Evolutionary conservation across 2,329 filamentous ascomycete genomes (phyloP), one percentile per base, ranked within the genome.

Genomic region (Penicillium sp.): DNA sequence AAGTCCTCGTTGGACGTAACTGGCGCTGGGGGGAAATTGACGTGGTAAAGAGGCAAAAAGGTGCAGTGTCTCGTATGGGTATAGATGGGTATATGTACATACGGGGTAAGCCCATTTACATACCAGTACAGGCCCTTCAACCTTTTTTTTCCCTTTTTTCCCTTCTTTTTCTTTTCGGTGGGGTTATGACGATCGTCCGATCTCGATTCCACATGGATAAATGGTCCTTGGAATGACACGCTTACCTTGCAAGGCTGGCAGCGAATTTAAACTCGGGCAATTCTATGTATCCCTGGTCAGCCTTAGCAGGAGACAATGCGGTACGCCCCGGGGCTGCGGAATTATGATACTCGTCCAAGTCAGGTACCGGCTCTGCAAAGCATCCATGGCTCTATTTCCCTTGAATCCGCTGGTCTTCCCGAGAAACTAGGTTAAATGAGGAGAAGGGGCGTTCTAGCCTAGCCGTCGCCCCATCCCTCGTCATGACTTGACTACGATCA

Each of bases 61-160:
- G 30, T 30, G 35, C 18, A 13, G 32, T n/a, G 10, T 6, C 22
- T 15, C 3, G 35, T 39, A n/a, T 32, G 28, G 35, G 35, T 28
- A 9, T 22, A 22, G 18, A 22, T 25, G 30, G 17, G 39, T 45
- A 42, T 45, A 45, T 41, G 42, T 38, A 45, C 36, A 32, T 39
- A 35, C 23, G 20, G 17, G 30, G 39, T 38, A 37, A 37, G 31
- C 30, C 18, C 18, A 32, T 31, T 45, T 45, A 45, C 42, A 44
- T 44, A 47, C 37, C 38, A 33, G 28, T 44, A 42, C 39, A 5
- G 27, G 30, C 30, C 29, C 27, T 6, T 1, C 4, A 11, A 5
- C 25, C n/a, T 29, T n/a, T 28, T 17, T 27, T 23, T 23, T 23
- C 6, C 6, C 22, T 23, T 11, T 23, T 23, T 23, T 23, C 22